phyloP scores from a whole-genome alignment of 306 rosid species.

The Cicer cuneatum region DNA sequence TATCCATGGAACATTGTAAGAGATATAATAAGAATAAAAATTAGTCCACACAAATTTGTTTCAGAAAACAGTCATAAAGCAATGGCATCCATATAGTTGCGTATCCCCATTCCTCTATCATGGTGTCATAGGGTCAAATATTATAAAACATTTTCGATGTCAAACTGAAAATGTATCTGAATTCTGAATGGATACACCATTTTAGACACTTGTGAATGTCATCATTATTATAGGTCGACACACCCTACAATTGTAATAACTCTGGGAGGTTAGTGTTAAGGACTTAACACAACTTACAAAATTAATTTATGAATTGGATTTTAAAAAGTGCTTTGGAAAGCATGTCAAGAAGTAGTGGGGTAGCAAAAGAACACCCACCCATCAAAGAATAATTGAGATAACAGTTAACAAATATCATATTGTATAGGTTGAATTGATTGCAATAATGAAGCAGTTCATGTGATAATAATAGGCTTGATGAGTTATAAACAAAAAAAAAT shows the following conservation, averaged over 20 bases:
- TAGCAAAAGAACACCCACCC: conserved; percentile 19
- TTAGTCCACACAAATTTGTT: not conserved
- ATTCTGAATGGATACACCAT: conserved; percentile 1
- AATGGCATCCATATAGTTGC: not conserved
- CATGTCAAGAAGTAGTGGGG: not conserved
- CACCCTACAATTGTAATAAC: not conserved
- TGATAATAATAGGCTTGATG: not conserved
- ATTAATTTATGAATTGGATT: conserved; percentile 1
- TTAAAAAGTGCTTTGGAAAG: not conserved
- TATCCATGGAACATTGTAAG: not conserved
- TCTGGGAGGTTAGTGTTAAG: not conserved
- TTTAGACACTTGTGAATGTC: conserved; percentile 33
- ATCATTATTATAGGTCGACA: not conserved
- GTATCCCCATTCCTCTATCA: conserved; percentile 17
- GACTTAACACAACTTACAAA: not conserved
- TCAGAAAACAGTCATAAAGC: conserved; percentile 8
- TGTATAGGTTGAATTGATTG: conserved; percentile 23
- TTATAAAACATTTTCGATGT: conserved; percentile 14
- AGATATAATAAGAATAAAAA: conserved; percentile 16
- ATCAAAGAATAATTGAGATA: conserved; percentile 13
- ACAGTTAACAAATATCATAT: conserved; percentile 22
- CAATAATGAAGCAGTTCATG: conserved; percentile 29
- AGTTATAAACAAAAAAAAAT: too few species aligned
- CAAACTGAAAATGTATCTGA: conserved; percentile 12
- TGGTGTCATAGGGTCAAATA: not conserved